Conservation (phyloP, 192 early-diverging fungal genomes). For the Chytriomyces sp. region DNA sequence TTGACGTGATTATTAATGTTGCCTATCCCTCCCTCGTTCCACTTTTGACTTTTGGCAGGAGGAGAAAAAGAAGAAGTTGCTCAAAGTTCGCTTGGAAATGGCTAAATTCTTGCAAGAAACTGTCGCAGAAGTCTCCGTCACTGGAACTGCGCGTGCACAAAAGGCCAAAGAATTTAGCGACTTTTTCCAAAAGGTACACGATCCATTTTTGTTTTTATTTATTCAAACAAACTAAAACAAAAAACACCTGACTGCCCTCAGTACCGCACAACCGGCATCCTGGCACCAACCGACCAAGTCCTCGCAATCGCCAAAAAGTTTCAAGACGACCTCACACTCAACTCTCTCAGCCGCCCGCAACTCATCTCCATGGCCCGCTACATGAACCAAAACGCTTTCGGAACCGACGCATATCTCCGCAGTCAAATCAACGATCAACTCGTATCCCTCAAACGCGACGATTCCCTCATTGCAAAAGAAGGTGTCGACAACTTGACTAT, state of each 20-base stretch:
- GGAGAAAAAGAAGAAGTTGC: constrained; percentile 90
- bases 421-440: constrained; percentile 90
- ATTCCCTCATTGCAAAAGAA: constrained; percentile 83
- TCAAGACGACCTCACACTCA: constrained; percentile 92
- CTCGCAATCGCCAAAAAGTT: constrained; percentile 85
- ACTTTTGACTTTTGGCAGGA: constrained; percentile 60
- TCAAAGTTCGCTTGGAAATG: constrained; percentile 93
- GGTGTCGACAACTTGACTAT: constrained; percentile 88
- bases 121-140: constrained; percentile 81
- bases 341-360: constrained; percentile 91
- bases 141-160: constrained; percentile 49
- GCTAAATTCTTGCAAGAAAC: constrained; percentile 95
- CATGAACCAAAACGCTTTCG: constrained; percentile 96
- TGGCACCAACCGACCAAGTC: constrained; percentile 81
- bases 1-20: constrained; percentile 12
- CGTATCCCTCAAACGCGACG: constrained; percentile 85
- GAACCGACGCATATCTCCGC: constrained; percentile 94
- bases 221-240: constrained; percentile 26
- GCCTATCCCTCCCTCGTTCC: neutral
- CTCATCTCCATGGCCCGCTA: constrained; percentile 93
- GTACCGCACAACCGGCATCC: constrained; percentile 82
- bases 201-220: constrained; percentile 36
- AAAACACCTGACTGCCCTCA: constrained; percentile 43
- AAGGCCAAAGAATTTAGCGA: constrained; percentile 74
- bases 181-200: constrained; percentile 74